Conservation (phyloP, 176 grass and related monocot species). For the Oryza glaberrima region DNA sequence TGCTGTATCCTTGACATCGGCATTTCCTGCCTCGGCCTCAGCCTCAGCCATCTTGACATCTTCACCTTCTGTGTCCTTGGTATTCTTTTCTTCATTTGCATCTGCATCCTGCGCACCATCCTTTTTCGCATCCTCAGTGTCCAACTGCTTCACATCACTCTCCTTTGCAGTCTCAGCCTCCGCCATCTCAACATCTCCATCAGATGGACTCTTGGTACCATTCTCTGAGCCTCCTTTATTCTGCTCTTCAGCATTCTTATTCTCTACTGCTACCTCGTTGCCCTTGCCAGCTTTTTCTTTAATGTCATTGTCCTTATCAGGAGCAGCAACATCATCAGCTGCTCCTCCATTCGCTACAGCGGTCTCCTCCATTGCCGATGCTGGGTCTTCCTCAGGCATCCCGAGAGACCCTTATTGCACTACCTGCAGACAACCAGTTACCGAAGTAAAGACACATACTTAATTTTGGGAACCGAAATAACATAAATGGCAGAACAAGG, state of each 20-base stretch:
- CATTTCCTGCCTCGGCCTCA: slow-evolving; percentile 13
- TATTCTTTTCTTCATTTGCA: slow-evolving; percentile 18
- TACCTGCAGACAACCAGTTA: slow-evolving; percentile 35
- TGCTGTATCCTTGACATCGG: slow-evolving; percentile 19
- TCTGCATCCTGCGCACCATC: slow-evolving; percentile 15
- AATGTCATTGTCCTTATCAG: slow-evolving; percentile 22
- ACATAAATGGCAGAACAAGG: neutral
- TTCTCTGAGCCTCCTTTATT: slow-evolving; percentile 46
- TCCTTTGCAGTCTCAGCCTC: slow-evolving; percentile 43
- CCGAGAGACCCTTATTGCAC: slow-evolving; percentile 33
- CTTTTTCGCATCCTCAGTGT: slow-evolving; percentile 37
- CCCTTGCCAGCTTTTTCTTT: slow-evolving; percentile 38
- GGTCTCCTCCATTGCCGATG: slow-evolving; percentile 41
- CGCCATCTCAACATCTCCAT: slow-evolving; percentile 43
- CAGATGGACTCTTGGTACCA: slow-evolving; percentile 16
- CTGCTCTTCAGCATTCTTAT: slow-evolving; percentile 31
- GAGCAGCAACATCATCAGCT: slow-evolving; percentile 21
- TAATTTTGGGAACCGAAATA: neutral
- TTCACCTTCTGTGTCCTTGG: slow-evolving; percentile 25
- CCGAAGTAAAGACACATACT: slow-evolving; percentile 2
- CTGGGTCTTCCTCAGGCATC: slow-evolving; percentile 44
- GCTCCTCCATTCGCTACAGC: slow-evolving; percentile 50
- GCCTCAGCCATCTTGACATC: slow-evolving; percentile 35
- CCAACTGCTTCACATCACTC: slow-evolving; percentile 30
- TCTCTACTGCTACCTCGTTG: slow-evolving; percentile 18